Percentiles rank a stretch among this genome's conserved stretches.
phyloP scores from a whole-genome alignment of 2,329 filamentous ascomycete genomes.

The Beauveria pseudobassiana region DNA sequence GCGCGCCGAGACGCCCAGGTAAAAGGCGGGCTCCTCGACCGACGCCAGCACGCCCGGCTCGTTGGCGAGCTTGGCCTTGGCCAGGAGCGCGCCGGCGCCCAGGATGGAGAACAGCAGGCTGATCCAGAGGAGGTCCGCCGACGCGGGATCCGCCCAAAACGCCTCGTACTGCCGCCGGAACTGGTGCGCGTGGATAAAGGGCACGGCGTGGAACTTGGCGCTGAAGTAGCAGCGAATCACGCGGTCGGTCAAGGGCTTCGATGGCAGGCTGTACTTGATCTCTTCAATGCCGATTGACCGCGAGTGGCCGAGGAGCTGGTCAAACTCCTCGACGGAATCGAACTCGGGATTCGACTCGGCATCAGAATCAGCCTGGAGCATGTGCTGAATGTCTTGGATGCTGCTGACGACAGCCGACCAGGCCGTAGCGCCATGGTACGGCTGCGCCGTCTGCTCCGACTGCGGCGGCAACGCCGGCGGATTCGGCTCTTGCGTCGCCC shows the following conservation, averaged over 20 bases:
- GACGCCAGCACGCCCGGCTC: constrained; percentile 16
- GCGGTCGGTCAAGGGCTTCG: constrained; percentile 28
- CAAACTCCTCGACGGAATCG: constrained; percentile 19
- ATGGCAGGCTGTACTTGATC: constrained; percentile 26
- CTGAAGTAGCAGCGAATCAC: constrained; percentile 32
- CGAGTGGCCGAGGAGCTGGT: constrained; percentile 27
- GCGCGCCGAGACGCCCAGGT: constrained; percentile 30
- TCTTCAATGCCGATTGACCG: constrained; percentile 23
- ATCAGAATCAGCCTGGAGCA: constrained; percentile 18
- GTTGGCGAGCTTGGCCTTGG: constrained; percentile 22
- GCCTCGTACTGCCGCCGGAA: constrained; percentile 41
- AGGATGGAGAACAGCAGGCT: constrained; percentile 43
- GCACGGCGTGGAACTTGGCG: constrained; percentile 28
- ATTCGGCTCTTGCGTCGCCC: background rate
- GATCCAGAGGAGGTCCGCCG: constrained; percentile 39
- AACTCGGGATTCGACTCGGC: constrained; percentile 12
- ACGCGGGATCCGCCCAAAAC: constrained; percentile 36
- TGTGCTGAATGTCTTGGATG: constrained; percentile 33
- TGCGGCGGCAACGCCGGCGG: background rate
- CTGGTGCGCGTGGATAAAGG: constrained; percentile 34
- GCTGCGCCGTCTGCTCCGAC: background rate
- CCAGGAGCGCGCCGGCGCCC: constrained; percentile 31
- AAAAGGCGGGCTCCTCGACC: constrained; percentile 23
- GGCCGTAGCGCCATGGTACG: constrained; percentile 31
- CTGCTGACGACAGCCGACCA: constrained; percentile 35